Evolutionary conservation across 306 rosid genomes (phyloP).

Genomic region (Ceratonia siliqua): DNA sequence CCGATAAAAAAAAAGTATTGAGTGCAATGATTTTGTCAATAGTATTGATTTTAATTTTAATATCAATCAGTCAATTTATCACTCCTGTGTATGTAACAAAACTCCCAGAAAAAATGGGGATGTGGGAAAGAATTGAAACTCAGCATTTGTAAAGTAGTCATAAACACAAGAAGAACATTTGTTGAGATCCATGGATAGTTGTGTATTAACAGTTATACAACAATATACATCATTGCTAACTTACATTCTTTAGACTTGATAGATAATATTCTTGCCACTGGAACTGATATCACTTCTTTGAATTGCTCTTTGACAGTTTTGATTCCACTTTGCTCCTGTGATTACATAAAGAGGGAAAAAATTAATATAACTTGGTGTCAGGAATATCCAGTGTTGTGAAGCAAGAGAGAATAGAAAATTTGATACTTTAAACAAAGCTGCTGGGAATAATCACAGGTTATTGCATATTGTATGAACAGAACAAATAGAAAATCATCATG

Average conservation of each 20-base stretch:
- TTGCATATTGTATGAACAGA: background rate
- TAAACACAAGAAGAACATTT: background rate
- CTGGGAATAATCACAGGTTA: background rate
- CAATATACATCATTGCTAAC: background rate
- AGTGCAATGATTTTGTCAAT: too few species aligned
- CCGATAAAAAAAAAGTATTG: too few species aligned
- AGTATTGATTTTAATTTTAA: background rate
- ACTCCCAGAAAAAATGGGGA: too few species aligned
- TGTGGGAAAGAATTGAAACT: background rate
- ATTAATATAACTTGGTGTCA: background rate
- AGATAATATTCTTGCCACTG: background rate
- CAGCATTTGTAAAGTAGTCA: background rate
- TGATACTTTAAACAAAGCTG: background rate
- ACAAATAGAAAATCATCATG: background rate
- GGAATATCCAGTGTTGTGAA: background rate
- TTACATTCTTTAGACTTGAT: background rate
- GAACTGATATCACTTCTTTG: background rate
- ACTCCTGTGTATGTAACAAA: background rate
- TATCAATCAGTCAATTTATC: background rate
- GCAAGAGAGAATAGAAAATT: background rate
- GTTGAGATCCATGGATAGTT: background rate
- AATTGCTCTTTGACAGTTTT: background rate
- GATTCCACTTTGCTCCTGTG: background rate
- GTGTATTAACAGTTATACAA: background rate
- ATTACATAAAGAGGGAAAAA: background rate